Conservation (phyloP, 257 asterid species). For the Solanum chiquidenum region DNA sequence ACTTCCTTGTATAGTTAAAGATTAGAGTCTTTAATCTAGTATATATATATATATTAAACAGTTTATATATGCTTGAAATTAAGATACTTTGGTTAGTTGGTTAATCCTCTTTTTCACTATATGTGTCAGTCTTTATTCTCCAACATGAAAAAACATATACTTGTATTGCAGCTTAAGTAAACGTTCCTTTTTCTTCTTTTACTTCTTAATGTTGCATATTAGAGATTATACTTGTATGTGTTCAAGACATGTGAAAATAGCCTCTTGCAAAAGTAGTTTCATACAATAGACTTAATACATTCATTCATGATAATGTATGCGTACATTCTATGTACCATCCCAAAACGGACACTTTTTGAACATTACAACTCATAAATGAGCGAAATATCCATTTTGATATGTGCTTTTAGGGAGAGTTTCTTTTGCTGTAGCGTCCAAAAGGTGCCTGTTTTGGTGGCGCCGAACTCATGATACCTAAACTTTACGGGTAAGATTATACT, state of each 20-base stretch:
- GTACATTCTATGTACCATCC: too few species aligned
- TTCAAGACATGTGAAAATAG: too few species aligned
- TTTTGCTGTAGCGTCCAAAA: too few species aligned
- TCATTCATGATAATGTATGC: not conserved
- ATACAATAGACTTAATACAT: too few species aligned
- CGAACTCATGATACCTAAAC: not conserved
- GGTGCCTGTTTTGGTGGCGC: not conserved
- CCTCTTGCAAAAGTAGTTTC: too few species aligned
- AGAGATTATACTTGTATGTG: not conserved
- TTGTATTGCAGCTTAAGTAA: conserved; percentile 1
- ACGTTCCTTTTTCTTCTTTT: not conserved
- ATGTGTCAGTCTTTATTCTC: not conserved
- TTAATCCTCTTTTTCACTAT: not conserved
- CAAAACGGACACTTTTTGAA: not conserved
- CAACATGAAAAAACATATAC: not conserved
- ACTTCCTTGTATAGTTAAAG: not conserved
- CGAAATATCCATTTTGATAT: not conserved
- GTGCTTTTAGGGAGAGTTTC: too few species aligned
- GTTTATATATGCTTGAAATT: not conserved
- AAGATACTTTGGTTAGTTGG: not conserved
- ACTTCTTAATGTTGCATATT: not conserved
- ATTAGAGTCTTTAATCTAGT: not conserved
- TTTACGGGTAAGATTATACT: not conserved
- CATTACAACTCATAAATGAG: not conserved
- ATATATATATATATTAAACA: too few species aligned